These are phyloP conservation scores for Oryza meyeriana DNA, from an alignment of 176 grass and related monocot species.

Conservation along the genomic window DNA sequence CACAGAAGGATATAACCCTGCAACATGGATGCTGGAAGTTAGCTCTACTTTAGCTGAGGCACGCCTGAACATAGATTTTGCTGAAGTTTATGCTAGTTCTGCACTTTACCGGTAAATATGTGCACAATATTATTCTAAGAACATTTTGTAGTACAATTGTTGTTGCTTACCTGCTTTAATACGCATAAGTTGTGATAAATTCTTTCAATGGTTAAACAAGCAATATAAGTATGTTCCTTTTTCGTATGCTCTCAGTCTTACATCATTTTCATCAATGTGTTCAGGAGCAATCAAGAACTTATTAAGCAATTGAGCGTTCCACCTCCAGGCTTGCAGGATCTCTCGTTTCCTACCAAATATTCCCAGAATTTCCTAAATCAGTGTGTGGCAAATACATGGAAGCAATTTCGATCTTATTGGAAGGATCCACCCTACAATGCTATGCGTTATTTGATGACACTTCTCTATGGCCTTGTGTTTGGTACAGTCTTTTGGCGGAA, in stretches of 20 bases:
- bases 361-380: constrained; percentile 55
- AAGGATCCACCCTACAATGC: constrained; percentile 63
- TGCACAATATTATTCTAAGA: neutral
- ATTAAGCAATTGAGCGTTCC: constrained; percentile 66
- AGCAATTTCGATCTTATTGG: constrained; percentile 68
- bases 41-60: constrained; percentile 45
- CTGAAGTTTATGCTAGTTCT: constrained; percentile 62
- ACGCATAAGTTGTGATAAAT: neutral
- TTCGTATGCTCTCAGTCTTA: neutral
- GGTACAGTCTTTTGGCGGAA: constrained; percentile 60
- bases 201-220: constrained; percentile 4
- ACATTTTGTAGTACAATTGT: neutral
- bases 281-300: constrained; percentile 42
- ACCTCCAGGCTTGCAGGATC: constrained; percentile 33
- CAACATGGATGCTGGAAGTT: constrained; percentile 82
- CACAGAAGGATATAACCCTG: constrained; percentile 61
- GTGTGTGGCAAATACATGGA: constrained; percentile 54
- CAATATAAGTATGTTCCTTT: neutral
- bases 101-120: constrained; percentile 54
- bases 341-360: constrained; percentile 66
- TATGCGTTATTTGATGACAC: constrained; percentile 58
- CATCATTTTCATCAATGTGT: neutral
- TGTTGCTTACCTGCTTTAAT: neutral
- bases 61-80: constrained; percentile 51
- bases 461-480: constrained; percentile 55